These are phyloP conservation scores for Eurotiales sp. DNA, from an alignment of 2,329 filamentous ascomycete species.

Conservation along the genomic window DNA sequence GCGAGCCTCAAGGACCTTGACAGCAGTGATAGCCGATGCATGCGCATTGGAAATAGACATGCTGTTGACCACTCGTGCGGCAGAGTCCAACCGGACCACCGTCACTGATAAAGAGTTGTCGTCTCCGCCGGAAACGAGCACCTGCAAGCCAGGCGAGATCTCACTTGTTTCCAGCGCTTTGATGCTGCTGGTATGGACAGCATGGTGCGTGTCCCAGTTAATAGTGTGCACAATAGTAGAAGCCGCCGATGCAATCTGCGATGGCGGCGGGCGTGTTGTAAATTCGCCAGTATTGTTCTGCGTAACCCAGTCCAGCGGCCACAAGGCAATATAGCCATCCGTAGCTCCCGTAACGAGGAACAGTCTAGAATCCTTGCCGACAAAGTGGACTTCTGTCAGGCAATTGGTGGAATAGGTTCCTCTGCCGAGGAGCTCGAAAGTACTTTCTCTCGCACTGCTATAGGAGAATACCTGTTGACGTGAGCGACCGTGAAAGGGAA, in stretches of 20 bases:
- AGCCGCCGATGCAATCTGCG: constrained; percentile 15
- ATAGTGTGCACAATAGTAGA: constrained; percentile 19
- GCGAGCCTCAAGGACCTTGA: constrained; percentile 36
- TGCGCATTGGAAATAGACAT: constrained; percentile 41
- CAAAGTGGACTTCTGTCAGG: constrained; percentile 60
- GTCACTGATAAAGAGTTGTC: constrained; percentile 74
- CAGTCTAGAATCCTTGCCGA: constrained; percentile 42
- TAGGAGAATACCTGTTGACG: constrained; percentile 49
- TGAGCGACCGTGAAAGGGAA: constrained; percentile 18
- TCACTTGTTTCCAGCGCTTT: constrained; percentile 51
- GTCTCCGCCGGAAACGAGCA: constrained; percentile 77
- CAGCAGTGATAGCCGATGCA: constrained; percentile 41
- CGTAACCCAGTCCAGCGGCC: constrained; percentile 40
- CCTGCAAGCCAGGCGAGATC: constrained; percentile 30
- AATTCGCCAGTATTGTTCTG: constrained; percentile 18
- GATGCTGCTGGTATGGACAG: constrained; percentile 76
- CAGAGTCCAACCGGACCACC: constrained; percentile 28
- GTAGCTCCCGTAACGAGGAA: constrained; percentile 65
- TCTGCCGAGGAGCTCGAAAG: constrained; percentile 45
- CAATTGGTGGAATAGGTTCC: constrained; percentile 69
- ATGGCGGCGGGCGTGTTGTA: no score
- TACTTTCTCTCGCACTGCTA: constrained; percentile 20
- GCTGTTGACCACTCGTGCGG: constrained; percentile 23
- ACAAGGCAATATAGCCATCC: constrained; percentile 71
- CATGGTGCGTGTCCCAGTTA: constrained; percentile 36